Evolutionary conservation across 345 rosid genomes (phyloP).

Genomic region (Zanthoxylum bungeanum): DNA sequence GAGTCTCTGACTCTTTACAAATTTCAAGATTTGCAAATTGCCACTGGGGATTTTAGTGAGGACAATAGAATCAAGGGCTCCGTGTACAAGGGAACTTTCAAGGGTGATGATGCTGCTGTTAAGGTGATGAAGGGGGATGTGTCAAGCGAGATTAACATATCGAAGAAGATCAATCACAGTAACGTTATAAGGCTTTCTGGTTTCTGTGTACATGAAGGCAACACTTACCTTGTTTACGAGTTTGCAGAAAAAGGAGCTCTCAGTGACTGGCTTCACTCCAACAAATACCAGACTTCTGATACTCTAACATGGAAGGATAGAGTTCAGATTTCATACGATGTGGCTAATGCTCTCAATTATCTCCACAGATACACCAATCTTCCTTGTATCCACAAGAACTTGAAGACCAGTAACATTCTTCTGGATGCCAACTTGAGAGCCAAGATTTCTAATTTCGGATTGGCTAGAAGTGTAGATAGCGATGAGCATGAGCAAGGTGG

Average conservation of each 20-base stretch:
- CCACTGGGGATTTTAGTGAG: slow-evolving; percentile 59
- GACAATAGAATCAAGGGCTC: slow-evolving; percentile 57
- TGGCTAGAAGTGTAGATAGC: slow-evolving; percentile 52
- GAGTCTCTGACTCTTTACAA: slow-evolving; percentile 65
- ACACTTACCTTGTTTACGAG: slow-evolving; percentile 80
- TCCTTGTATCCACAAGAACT: slow-evolving; percentile 74
- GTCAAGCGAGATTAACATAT: slow-evolving; percentile 67
- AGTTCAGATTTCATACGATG: slow-evolving; percentile 61
- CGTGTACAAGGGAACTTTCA: slow-evolving; percentile 61
- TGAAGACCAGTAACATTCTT: slow-evolving; percentile 76
- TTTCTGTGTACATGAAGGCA: slow-evolving; percentile 66
- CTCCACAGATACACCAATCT: slow-evolving; percentile 74
- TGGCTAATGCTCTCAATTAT: slow-evolving; percentile 79
- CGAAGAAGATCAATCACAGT: slow-evolving; percentile 73
- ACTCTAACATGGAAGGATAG: slow-evolving; percentile 78
- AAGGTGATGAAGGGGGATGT: slow-evolving; percentile 86
- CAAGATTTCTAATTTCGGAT: slow-evolving; percentile 72
- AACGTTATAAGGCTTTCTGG: slow-evolving; percentile 85
- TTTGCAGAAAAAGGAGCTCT: slow-evolving; percentile 67
- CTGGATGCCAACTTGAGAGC: slow-evolving; percentile 69
- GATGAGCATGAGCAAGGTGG: slow-evolving; percentile 37
- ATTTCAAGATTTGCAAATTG: slow-evolving; percentile 49
- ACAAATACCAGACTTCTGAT: slow-evolving; percentile 15
- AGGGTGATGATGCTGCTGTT: slow-evolving; percentile 71
- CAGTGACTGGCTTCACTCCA: slow-evolving; percentile 55